Conservation (phyloP, 768 basidiomycete genomes). For the Russula earlei region DNA sequence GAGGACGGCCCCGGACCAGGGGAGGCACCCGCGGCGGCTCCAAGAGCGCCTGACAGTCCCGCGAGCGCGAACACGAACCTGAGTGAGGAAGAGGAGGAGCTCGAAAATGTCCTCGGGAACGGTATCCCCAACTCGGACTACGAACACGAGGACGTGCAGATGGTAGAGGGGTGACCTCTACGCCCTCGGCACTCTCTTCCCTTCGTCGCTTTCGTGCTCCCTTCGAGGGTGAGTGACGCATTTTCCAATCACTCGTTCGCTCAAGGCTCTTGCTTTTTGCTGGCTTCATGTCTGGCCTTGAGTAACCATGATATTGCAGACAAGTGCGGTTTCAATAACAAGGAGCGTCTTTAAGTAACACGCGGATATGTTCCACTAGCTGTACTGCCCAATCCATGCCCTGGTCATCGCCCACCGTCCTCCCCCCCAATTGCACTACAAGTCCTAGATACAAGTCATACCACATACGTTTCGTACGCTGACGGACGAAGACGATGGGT, state of each 20-base stretch:
- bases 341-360: slow-evolving; percentile 41
- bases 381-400: slow-evolving; percentile 34
- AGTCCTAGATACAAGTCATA: slow-evolving; percentile 59
- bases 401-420: slow-evolving; percentile 24
- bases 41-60: slow-evolving; percentile 55
- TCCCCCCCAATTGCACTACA: slow-evolving; percentile 38
- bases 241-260: background rate
- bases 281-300: background rate
- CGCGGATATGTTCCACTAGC: slow-evolving; percentile 26
- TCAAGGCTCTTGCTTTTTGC: background rate
- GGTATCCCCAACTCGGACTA: slow-evolving; percentile 16
- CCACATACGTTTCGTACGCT: slow-evolving; percentile 71
- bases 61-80: slow-evolving; percentile 15
- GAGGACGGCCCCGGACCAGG: slow-evolving; percentile 34
- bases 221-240: background rate
- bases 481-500: slow-evolving; percentile 49
- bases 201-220: background rate
- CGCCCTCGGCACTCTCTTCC: background rate
- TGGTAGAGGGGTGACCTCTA: slow-evolving; percentile 9
- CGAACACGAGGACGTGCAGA: slow-evolving; percentile 16
- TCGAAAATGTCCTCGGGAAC: slow-evolving; percentile 19
- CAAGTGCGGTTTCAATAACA: slow-evolving; percentile 30
- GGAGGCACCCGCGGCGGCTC: slow-evolving; percentile 65
- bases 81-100: slow-evolving; percentile 20
- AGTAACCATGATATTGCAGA: background rate